Percentiles rank a stretch among this genome's conserved stretches.
Conservation (phyloP, 805 yeast genomes). For the Teunomyces cretensis region DNA sequence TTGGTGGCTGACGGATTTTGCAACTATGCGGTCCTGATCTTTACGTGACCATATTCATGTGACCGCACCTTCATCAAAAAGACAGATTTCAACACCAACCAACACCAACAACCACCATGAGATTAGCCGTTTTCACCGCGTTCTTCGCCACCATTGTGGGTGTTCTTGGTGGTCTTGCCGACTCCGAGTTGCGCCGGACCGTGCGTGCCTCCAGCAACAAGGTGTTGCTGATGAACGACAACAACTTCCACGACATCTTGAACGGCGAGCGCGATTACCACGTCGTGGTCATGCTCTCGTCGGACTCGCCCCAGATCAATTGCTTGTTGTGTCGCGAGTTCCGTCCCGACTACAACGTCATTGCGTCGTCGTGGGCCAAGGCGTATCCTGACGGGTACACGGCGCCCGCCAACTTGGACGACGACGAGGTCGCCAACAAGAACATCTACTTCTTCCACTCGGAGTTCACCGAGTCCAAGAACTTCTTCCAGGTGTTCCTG, state of each 20-base stretch:
- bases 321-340: constrained; percentile 74
- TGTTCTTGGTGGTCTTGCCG: constrained; percentile 22
- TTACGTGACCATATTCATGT: not conserved
- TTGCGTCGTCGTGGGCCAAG: constrained; percentile 58
- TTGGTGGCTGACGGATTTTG: no score
- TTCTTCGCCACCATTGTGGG: constrained; percentile 13
- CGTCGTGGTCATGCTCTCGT: constrained; percentile 67
- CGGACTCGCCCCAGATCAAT: constrained; percentile 69
- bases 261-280: constrained; percentile 69
- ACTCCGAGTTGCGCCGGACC: constrained; percentile 20
- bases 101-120: not conserved
- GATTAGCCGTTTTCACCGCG: constrained; percentile 4
- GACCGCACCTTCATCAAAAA: not conserved
- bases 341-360: constrained; percentile 58
- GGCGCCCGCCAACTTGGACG: constrained; percentile 22
- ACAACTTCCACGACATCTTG: constrained; percentile 55
- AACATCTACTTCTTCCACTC: constrained; percentile 69
- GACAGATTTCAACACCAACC: not conserved
- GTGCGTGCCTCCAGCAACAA: constrained; percentile 17
- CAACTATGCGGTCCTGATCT: no score
- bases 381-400: constrained; percentile 51
- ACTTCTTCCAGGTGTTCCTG: constrained; percentile 50
- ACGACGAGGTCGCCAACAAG: constrained; percentile 35
- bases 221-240: constrained; percentile 43
- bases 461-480: constrained; percentile 62